Conservation (phyloP, 129 eudicot species). For the Arctium minus region DNA sequence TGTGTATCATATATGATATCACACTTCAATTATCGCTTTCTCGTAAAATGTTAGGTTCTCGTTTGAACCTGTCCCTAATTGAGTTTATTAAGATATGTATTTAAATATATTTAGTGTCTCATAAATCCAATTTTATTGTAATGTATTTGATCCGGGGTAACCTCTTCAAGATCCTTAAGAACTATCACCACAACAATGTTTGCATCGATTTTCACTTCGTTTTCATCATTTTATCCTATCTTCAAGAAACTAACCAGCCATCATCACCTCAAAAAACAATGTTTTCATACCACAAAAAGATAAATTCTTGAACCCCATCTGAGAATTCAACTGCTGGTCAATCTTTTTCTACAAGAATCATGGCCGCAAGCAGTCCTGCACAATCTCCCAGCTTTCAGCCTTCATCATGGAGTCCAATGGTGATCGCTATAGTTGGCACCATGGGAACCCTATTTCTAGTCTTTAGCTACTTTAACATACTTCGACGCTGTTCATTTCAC, state of each 20-base stretch:
- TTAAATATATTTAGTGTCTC: no score
- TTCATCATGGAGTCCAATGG: constrained; percentile 46
- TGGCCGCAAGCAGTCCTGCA: constrained; percentile 35
- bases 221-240: constrained; percentile 11
- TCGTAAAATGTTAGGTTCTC: no score
- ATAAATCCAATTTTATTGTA: no score
- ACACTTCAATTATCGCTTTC: no score
- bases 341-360: constrained; percentile 23
- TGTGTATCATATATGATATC: no score
- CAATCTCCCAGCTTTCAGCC: constrained; percentile 30
- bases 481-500: constrained; percentile 30
- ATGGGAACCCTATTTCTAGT: constrained; percentile 48
- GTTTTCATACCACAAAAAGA: constrained; percentile 11
- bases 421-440: constrained; percentile 39
- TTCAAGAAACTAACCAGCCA: constrained; percentile 6
- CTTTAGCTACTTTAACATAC: constrained; percentile 44
- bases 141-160: neutral
- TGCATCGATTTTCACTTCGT: constrained; percentile 26
- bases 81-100: no score
- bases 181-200: constrained; percentile 34
- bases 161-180: constrained; percentile 4
- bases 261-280: constrained; percentile 1
- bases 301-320: neutral
- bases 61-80: no score
- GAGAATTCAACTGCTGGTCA: neutral